Evolutionary conservation across 352 stramenopile species (phyloP), one percentile per base, ranked within the genome.

Genomic region (Aphanomyces invadans): DNA sequence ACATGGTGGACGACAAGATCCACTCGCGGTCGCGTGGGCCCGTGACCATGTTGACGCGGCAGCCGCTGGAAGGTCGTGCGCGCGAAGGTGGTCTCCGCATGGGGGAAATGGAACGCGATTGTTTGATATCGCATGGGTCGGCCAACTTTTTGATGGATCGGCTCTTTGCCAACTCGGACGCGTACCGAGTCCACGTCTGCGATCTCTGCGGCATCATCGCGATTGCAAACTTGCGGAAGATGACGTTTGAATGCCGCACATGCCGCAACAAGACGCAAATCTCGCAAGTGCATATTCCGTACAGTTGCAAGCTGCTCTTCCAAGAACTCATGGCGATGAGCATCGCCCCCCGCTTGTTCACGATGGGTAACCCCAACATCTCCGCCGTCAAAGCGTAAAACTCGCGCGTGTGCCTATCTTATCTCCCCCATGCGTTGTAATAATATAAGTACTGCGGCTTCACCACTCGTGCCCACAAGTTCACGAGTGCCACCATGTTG

Each of bases 51-150:
- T 79, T 99, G 23, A 99, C 97, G 38, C 90, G 97, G 45, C 98
- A 99, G 81, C 98, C 98, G 42, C 91, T 99, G 78, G 97, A 99
- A 75, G 98, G 98, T 78, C 89, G 98, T 78, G 94, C 92, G 38
- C 86, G 95, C 63, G 97, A 99, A 77, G 98, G 98, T 80, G 98
- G 98, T 71, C 75, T 99, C 71, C 95, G 98, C 57, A 99, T 99
- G 96, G 98, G 98, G 66, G 98, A 99, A 73, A 99, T 99, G 98
- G 98, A 99, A 83, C 97, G 98, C 72, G 98, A 99, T 90, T 99
- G 96, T 76, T 76, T 99, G 57, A 98, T 99, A 71, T 98, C 96
- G 5, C 97, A 99, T 79, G 98, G 98, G 36, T 98, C 95, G 59
- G 96, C 97, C 53, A 98, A 98, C 76, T 99, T 99, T 79, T 90